Evolutionary conservation across 2,329 filamentous ascomycete species (phyloP), one percentile per base, ranked within the genome.

Genomic region (Shiraia bambusicola): DNA sequence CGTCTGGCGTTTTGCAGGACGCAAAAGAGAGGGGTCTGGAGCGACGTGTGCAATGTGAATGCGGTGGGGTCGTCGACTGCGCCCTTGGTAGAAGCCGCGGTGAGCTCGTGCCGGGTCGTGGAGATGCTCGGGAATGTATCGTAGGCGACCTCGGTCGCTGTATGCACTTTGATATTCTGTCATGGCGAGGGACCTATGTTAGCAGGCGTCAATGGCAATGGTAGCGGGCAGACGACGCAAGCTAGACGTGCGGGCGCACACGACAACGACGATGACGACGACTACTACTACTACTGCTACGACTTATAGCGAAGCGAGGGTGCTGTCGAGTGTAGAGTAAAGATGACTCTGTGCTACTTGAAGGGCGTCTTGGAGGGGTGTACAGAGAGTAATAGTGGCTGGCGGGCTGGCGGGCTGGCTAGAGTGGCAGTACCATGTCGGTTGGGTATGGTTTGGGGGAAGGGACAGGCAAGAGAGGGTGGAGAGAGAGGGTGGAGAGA

Each of bases 1-100:
- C 53, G 54, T 61, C 59, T 57, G 60, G 56, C 54, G 52, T 47
- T 43, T 49, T 24, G 56, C 60, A 53, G 47, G 47, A 34, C 45
- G 49, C 47, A 52, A 44, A 37, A 63, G 37, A 29, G 51, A 59
- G n/a, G 66, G 65, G 38, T 74, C 75, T 62, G 47, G 72, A 30
- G 64, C 72, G 49, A 74, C 78, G 42, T 72, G 74, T 44, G 70
- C 71, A 45, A 81, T 79, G 59, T 78, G 76, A 46, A 81, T 80
- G 29, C 76, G 78, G 53, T 80, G 77, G 30, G 76, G 77, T 57
- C 77, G 70, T 50, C 76, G 73, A 44, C 66, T 73, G 52, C 77
- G 74, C 42, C 71, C 72, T 56, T 74, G 73, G 58, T 77, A 80
- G 51, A 73, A 45, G 47, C 61, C 58, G 30, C 53, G 59, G 25